A percentile compares a stretch with the other conserved stretches of the same genome.
Conservation (phyloP, 1,139 yeast species). For the Diutina pseudorugosa region DNA sequence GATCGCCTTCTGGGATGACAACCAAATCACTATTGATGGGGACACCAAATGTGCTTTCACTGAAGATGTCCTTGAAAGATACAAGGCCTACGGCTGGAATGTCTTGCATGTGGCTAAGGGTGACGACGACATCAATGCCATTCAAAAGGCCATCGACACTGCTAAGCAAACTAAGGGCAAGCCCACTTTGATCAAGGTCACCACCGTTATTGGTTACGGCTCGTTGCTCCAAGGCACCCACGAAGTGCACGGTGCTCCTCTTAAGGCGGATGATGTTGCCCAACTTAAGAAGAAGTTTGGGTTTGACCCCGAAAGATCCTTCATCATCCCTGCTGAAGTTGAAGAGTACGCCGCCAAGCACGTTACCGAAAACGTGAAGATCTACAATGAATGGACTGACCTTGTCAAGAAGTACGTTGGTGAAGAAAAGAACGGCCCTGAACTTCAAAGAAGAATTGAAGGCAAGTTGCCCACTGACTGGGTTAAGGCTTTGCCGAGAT, state of each 20-base stretch:
- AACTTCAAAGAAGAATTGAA: conserved; percentile 68
- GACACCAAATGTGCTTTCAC: conserved; percentile 84
- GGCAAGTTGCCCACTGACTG: conserved; percentile 80
- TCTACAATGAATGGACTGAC: conserved; percentile 66
- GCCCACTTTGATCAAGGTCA: conserved; percentile 85
- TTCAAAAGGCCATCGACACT: conserved; percentile 59
- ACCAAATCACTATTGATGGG: conserved; percentile 96
- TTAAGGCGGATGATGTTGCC: conserved; percentile 84
- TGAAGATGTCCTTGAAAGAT: conserved; percentile 81
- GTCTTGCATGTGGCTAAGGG: conserved; percentile 68
- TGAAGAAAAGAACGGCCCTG: conserved; percentile 67
- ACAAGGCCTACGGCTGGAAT: conserved; percentile 95
- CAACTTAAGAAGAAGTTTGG: conserved; percentile 82
- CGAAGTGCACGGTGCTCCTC: conserved; percentile 94
- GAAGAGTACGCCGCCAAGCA: conserved; percentile 51
- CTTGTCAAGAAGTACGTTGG: conserved; percentile 48
- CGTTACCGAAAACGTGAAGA: conserved; percentile 45
- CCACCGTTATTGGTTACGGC: conserved; percentile 93
- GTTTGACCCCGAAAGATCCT: conserved; percentile 76
- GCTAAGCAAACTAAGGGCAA: conserved; percentile 59
- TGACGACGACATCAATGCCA: conserved; percentile 64
- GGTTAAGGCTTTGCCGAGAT: conserved; percentile 68
- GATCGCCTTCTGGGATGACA: conserved; percentile 95
- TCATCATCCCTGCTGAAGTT: conserved; percentile 77
- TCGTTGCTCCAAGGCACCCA: conserved; percentile 80